Evolutionary conservation across 495 filamentous ascomycete genomes (phyloP).

Genomic region (Penicillium pancosmium): DNA sequence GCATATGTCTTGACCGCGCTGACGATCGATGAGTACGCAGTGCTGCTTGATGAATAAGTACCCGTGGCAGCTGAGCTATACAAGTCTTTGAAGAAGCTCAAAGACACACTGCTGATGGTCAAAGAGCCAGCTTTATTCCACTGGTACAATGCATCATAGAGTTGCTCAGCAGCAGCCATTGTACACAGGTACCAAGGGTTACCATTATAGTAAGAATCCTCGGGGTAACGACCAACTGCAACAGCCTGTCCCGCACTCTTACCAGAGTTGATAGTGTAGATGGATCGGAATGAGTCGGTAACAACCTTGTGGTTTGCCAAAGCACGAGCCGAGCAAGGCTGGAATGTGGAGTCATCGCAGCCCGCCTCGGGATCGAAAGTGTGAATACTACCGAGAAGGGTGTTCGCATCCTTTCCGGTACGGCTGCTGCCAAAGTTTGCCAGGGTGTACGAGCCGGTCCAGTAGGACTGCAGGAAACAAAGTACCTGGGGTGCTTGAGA

Average conservation of each 20-base stretch:
- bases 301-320: slow-evolving; percentile 67
- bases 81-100: slow-evolving; percentile 61
- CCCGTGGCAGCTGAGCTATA: slow-evolving; percentile 49
- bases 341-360: slow-evolving; percentile 55
- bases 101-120: slow-evolving; percentile 53
- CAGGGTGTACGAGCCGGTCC: slow-evolving; percentile 59
- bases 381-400: slow-evolving; percentile 63
- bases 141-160: slow-evolving; percentile 66
- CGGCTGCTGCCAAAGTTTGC: slow-evolving; percentile 58
- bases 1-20: slow-evolving; percentile 62
- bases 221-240: slow-evolving; percentile 71
- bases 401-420: slow-evolving; percentile 64
- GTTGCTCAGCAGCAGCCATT: slow-evolving; percentile 64
- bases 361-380: slow-evolving; percentile 61
- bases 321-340: slow-evolving; percentile 64
- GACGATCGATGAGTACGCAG: slow-evolving; percentile 54
- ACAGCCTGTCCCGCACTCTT: slow-evolving; percentile 46
- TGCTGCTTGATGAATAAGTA: slow-evolving; percentile 49
- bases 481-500: slow-evolving; percentile 57
- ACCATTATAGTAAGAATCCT: slow-evolving; percentile 69
- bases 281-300: slow-evolving; percentile 61
- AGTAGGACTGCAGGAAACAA: slow-evolving; percentile 67
- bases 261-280: slow-evolving; percentile 62
- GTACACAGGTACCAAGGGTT: slow-evolving; percentile 71
- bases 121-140: slow-evolving; percentile 55